Percentiles rank a stretch among this genome's conserved stretches.
Conservation (phyloP, 2,329 filamentous ascomycete species). For the Xylariaceae sp. region DNA sequence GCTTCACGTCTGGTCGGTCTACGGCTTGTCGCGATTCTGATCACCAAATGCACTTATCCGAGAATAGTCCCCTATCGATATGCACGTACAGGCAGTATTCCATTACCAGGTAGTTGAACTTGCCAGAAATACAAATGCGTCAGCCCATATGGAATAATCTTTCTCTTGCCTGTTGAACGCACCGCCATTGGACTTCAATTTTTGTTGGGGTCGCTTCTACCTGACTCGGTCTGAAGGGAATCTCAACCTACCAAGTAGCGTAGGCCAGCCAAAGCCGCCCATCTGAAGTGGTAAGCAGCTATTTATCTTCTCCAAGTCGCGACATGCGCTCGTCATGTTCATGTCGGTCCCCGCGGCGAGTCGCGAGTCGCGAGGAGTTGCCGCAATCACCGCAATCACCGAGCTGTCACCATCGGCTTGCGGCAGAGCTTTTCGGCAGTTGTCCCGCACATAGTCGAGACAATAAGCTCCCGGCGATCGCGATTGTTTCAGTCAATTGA, state of each 20-base stretch:
- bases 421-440: neutral
- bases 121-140: neutral
- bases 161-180: neutral
- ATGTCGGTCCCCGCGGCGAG: too few relatives aligned
- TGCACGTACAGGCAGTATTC: neutral
- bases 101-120: neutral
- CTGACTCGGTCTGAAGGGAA: neutral
- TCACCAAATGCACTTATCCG: neutral
- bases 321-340: neutral
- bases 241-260: neutral
- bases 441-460: neutral
- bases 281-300: neutral
- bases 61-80: slow-evolving; percentile 10
- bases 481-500: neutral
- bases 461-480: neutral
- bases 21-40: neutral
- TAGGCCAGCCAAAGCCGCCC: neutral
- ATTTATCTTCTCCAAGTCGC: neutral
- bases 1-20: too few relatives aligned
- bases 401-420: neutral
- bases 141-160: neutral
- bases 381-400: too few relatives aligned
- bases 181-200: neutral
- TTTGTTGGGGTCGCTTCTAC: neutral
- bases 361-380: too few relatives aligned